These are phyloP conservation scores for Chrysanthemum seticuspe DNA, from an alignment of 129 eudicot genomes.

Conservation along the genomic window DNA sequence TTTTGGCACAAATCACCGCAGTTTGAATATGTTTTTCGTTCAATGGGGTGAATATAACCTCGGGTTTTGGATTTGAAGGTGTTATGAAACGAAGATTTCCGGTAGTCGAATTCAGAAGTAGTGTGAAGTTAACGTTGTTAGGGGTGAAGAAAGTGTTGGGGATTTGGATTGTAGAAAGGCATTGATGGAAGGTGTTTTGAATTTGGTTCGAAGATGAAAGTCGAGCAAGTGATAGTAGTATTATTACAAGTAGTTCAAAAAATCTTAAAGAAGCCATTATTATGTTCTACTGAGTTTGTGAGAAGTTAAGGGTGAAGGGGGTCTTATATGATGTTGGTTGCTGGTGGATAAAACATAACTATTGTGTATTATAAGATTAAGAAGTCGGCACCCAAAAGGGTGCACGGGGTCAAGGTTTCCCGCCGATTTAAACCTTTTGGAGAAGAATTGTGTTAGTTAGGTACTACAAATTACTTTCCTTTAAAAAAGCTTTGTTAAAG, in stretches of 20 bases:
- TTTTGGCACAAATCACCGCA: conserved; percentile 39
- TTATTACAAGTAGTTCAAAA: conserved; percentile 7
- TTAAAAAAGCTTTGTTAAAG: too few relatives aligned
- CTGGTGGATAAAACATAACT: neutral
- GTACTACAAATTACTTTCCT: too few relatives aligned
- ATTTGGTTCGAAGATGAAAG: conserved; percentile 29
- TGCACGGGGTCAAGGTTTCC: too few relatives aligned
- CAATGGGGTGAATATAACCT: conserved; percentile 44
- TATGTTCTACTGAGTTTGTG: neutral
- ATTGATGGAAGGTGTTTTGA: conserved; percentile 28
- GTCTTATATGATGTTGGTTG: conserved; percentile 11
- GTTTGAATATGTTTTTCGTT: conserved; percentile 41
- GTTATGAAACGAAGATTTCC: conserved; percentile 44
- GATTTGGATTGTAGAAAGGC: conserved; percentile 25
- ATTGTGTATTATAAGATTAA: too few relatives aligned
- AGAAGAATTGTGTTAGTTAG: too few relatives aligned
- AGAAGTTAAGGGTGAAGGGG: conserved; percentile 4
- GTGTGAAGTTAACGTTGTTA: conserved; percentile 27
- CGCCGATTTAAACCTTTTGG: too few relatives aligned
- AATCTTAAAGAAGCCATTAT: conserved; percentile 16
- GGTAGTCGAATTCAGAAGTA: conserved; percentile 36
- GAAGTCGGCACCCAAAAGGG: too few relatives aligned
- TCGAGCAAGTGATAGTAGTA: conserved; percentile 10
- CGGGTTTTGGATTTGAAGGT: conserved; percentile 42
- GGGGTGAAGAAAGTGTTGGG: conserved; percentile 33